Percentiles rank a stretch among this genome's conserved stretches.
Conservation (phyloP, 2,329 filamentous ascomycete genomes). For the Aspergillus brasiliensis region DNA sequence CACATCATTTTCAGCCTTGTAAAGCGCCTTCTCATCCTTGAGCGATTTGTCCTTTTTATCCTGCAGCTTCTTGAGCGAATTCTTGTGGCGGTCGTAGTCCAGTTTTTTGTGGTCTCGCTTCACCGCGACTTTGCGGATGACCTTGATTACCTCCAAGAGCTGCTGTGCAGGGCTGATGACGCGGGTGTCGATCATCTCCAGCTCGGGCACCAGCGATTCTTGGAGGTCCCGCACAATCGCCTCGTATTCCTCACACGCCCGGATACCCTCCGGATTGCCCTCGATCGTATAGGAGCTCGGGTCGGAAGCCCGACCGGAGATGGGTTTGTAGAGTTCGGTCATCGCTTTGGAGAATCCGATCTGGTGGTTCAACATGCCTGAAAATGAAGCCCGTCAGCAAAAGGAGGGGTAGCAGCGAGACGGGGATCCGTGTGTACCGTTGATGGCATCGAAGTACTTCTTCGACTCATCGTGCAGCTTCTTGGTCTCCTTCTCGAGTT, state of each 20-base stretch:
- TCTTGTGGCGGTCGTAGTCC: conserved; percentile 87
- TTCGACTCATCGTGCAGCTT: conserved; percentile 94
- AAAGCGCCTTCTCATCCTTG: conserved; percentile 97
- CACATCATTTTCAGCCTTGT: conserved; percentile 89
- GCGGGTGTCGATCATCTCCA: conserved; percentile 95
- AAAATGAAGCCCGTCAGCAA: conserved; percentile 2
- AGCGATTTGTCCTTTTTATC: conserved; percentile 96
- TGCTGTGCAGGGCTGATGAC: conserved; percentile 93
- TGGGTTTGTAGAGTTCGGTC: conserved; percentile 96
- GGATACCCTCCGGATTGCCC: conserved; percentile 89
- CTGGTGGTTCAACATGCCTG: conserved; percentile 91
- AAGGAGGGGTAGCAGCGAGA: not conserved
- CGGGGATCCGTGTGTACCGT: conserved; percentile 55
- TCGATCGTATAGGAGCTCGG: conserved; percentile 79
- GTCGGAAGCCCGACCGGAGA: conserved; percentile 92
- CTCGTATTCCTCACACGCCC: conserved; percentile 96
- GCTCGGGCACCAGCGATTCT: conserved; percentile 81
- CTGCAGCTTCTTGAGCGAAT: conserved; percentile 86
- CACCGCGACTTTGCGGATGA: conserved; percentile 80
- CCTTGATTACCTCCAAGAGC: conserved; percentile 90
- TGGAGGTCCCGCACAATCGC: conserved; percentile 86
- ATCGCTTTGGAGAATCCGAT: conserved; percentile 98
- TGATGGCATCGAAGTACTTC: conserved; percentile 97
- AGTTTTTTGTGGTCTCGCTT: conserved; percentile 98
- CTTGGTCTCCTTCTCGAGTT: conserved; percentile 94